Conservation (phyloP, 2,329 filamentous ascomycete species). For the Drechmeria coniospora region DNA sequence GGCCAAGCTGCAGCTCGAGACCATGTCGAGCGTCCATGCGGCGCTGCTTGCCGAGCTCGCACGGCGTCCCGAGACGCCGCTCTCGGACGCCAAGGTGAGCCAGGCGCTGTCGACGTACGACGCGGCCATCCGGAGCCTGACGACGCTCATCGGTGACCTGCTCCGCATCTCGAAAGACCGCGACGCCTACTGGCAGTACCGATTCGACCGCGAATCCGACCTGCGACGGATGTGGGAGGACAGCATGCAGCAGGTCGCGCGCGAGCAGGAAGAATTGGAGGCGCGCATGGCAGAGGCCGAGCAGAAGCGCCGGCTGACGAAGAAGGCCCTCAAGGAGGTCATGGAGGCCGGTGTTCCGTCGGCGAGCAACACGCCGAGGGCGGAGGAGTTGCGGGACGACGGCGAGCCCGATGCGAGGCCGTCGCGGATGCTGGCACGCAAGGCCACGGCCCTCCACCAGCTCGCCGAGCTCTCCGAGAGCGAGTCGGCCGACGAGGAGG, state of each 20-base stretch:
- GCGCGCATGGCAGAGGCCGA: conserved; percentile 79
- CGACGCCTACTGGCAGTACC: conserved; percentile 93
- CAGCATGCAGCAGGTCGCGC: conserved; percentile 93
- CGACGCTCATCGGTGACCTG: conserved; percentile 69
- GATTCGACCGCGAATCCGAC: conserved; percentile 78
- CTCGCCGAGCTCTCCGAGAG: conserved; percentile 65
- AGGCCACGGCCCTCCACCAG: conserved; percentile 52
- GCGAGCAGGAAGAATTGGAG: conserved; percentile 84
- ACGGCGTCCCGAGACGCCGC: conserved; percentile 51
- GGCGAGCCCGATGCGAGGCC: conserved; percentile 14
- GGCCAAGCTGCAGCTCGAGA: conserved; percentile 79
- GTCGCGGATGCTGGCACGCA: conserved; percentile 28
- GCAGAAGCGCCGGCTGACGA: conserved; percentile 76
- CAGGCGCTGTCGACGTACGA: conserved; percentile 79
- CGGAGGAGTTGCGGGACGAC: conserved; percentile 16
- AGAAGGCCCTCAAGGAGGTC: conserved; percentile 75
- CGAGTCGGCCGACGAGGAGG: conserved; percentile 69
- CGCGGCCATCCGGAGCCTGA: conserved; percentile 74
- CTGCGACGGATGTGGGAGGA: conserved; percentile 97
- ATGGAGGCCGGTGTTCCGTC: conserved; percentile 40
- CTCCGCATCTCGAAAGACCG: conserved; percentile 86
- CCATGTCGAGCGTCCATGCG: conserved; percentile 71
- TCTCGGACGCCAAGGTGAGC: conserved; percentile 62
- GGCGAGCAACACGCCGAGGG: conserved; percentile 13
- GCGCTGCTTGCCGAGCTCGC: conserved; percentile 55